phyloP scores from a whole-genome alignment of 1,284 basidiomycete species.

The Trichosporon sp. region DNA sequence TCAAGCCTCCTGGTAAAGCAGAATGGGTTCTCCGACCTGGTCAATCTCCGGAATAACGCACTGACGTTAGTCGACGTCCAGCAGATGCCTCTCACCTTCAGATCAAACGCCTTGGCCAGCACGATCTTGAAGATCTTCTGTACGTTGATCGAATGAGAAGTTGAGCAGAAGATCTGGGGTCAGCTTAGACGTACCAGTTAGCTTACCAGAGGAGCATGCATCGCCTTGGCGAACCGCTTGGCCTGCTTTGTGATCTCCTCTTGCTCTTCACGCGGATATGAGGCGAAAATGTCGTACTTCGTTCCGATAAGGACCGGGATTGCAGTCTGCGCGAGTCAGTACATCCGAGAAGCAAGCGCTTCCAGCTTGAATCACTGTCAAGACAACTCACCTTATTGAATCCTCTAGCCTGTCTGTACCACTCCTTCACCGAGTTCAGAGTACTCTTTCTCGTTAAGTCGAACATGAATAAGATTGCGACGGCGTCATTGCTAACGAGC shows the following conservation, averaged over 20 bases:
- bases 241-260: conserved; percentile 99
- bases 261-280: conserved; percentile 91
- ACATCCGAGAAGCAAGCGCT: neutral
- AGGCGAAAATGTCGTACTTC: conserved; percentile 96
- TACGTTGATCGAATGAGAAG: conserved; percentile 95
- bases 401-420: conserved; percentile 96
- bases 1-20: conserved; percentile 59
- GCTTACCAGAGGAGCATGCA: conserved; percentile 80
- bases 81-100: conserved; percentile 38
- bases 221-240: conserved; percentile 92
- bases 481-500: conserved; percentile 95
- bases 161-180: conserved; percentile 83
- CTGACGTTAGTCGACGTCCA: conserved; percentile 54
- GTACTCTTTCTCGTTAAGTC: conserved; percentile 95
- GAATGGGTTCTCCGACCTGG: conserved; percentile 83
- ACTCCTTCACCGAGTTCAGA: conserved; percentile 95
- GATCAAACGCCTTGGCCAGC: conserved; percentile 51
- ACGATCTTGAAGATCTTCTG: conserved; percentile 93
- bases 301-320: conserved; percentile 96
- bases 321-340: conserved; percentile 63
- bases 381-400: conserved; percentile 80
- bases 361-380: neutral
- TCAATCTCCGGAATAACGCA: conserved; percentile 96
- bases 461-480: conserved; percentile 99
- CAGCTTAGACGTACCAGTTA: neutral